Evolutionary conservation across 257 asterid species (phyloP), one percentile per base, ranked within the genome.

Genomic region (Echites panduratus): DNA sequence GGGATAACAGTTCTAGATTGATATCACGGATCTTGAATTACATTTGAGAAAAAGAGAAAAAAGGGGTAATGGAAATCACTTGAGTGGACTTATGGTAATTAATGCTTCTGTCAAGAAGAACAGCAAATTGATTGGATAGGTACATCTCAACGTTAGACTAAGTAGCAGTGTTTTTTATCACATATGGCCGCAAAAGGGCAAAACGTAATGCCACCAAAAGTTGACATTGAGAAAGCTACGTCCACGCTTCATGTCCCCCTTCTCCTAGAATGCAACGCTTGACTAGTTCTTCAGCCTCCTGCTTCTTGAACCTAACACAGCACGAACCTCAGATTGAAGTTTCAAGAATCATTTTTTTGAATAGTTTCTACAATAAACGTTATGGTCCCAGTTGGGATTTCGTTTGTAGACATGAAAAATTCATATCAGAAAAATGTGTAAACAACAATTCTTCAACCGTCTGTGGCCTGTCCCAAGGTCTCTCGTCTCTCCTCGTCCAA

Each of bases 121-220:
- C 74, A 68, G 48, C 70, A 27, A 43, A 67, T 29, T n/a, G 74
- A 70, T 76, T 74, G 45, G 54, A 38, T 74, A 16, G 70, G 24
- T 71, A 71, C 75, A 38, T 12, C 47, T 20, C n/a, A n/a, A 54
- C 16, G 22, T 45, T 61, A 11, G 59, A 44, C 8, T 70, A 16
- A 20, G 4, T 2, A 40, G 13, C 11, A 7, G 67, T 54, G 4
- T 19, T 41, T 0, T 12, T 66, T 57, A 16, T 53, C 77, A 66
- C 65, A 47, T 61, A 61, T 72, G 61, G 74, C 43, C 1, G 50
- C 73, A n/a, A 40, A 12, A 29, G n/a, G 44, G 67, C 65, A 26
- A 58, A 58, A 48, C 54, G 40, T 5, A 44, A n/a, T 49, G 41
- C 29, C 56, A 43, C 47, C 16, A 49, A 63, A 63, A n/a, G 58